phyloP scores from a whole-genome alignment of 2,329 filamentous ascomycete genomes.

The Fusarium tjaetaba region DNA sequence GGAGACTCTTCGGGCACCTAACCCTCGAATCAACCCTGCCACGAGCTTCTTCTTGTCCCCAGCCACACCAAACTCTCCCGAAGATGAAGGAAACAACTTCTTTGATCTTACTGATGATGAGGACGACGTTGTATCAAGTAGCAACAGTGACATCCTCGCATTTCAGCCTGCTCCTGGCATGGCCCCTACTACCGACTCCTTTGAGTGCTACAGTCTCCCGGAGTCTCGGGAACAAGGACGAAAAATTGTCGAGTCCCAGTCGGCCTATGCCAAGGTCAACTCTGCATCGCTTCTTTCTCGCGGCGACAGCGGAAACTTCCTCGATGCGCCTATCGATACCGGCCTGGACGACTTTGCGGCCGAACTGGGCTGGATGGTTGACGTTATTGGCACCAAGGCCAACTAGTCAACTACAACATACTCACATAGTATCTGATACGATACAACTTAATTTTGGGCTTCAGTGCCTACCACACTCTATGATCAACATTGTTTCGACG shows the following conservation, averaged over 20 bases:
- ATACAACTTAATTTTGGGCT: slow-evolving; percentile 9
- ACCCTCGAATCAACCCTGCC: slow-evolving; percentile 43
- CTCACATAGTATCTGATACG: slow-evolving; percentile 9
- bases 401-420: slow-evolving; percentile 9
- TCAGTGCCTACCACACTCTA: slow-evolving; percentile 3
- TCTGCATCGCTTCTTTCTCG: slow-evolving; percentile 42
- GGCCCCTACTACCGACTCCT: slow-evolving; percentile 33
- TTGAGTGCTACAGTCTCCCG: slow-evolving; percentile 60
- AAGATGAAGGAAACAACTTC: slow-evolving; percentile 57
- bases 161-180: slow-evolving; percentile 36
- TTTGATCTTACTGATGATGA: slow-evolving; percentile 59
- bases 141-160: slow-evolving; percentile 50
- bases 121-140: slow-evolving; percentile 50
- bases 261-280: slow-evolving; percentile 36
- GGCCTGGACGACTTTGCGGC: slow-evolving; percentile 54
- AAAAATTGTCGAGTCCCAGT: slow-evolving; percentile 27
- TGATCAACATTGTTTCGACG: slow-evolving; percentile 23
- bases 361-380: slow-evolving; percentile 64
- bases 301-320: slow-evolving; percentile 40
- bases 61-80: slow-evolving; percentile 51
- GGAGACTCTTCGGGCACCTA: slow-evolving; percentile 39
- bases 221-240: slow-evolving; percentile 39
- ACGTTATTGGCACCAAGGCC: slow-evolving; percentile 54
- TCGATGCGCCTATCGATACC: slow-evolving; percentile 50
- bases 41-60: slow-evolving; percentile 48